Evolutionary conservation across 116 monocot genomes (phyloP).

Genomic region (Phalaenopsis hybrid): DNA sequence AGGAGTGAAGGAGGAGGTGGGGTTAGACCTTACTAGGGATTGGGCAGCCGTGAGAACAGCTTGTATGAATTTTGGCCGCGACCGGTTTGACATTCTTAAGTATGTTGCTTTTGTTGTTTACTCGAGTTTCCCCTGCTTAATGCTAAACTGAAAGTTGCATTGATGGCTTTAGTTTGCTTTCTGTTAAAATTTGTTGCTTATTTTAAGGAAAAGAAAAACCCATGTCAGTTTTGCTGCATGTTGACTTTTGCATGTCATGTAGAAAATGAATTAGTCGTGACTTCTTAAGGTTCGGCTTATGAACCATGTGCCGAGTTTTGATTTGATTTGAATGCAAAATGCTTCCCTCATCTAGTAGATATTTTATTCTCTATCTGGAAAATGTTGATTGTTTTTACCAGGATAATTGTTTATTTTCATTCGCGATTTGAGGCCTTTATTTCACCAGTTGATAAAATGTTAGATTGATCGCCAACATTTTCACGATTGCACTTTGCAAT

Average conservation of each 20-base stretch:
- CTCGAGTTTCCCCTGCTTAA: neutral
- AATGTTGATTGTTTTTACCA: neutral
- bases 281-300: neutral
- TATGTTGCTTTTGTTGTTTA: conserved; percentile 18
- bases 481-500: neutral
- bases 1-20: conserved; percentile 39
- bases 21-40: conserved; percentile 70
- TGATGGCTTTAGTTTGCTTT: neutral
- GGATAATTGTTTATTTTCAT: neutral
- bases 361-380: neutral
- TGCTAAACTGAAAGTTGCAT: neutral
- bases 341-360: neutral
- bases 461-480: neutral
- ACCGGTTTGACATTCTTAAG: conserved; percentile 92
- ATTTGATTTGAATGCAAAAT: neutral
- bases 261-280: neutral
- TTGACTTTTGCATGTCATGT: neutral
- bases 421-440: neutral
- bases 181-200: neutral
- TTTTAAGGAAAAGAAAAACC: neutral
- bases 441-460: neutral
- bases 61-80: conserved; percentile 76
- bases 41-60: conserved; percentile 77
- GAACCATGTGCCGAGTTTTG: neutral
- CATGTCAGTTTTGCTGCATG: neutral